Conservation (phyloP, 148 eudicot species). For the Silene uniflora region DNA sequence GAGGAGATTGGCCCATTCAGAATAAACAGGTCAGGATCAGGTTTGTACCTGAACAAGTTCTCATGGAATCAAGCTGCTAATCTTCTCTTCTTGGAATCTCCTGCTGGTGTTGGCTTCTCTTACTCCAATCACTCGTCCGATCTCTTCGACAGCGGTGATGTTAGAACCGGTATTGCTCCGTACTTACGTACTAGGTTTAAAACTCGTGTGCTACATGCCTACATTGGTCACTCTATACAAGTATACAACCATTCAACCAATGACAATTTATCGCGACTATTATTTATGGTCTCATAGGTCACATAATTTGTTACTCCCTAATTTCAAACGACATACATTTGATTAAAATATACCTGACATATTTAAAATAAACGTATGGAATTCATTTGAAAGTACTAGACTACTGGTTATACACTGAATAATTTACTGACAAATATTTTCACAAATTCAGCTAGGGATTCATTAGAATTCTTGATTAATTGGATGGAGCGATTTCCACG, state of each 20-base stretch:
- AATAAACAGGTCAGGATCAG: slow-evolving; percentile 52
- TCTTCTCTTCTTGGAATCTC: slow-evolving; percentile 81
- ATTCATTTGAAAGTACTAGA: too few species aligned
- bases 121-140: slow-evolving; percentile 71
- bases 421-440: background rate
- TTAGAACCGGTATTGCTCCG: slow-evolving; percentile 53
- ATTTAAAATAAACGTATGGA: too few species aligned
- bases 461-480: slow-evolving; percentile 55
- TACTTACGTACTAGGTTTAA: background rate
- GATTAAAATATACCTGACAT: too few species aligned
- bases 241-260: too few species aligned
- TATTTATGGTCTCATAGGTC: too few species aligned
- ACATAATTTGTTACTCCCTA: too few species aligned
- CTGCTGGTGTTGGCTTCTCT: slow-evolving; percentile 97
- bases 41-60: slow-evolving; percentile 68
- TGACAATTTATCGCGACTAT: too few species aligned
- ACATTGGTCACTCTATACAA: too few species aligned
- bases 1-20: slow-evolving; percentile 93
- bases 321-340: too few species aligned
- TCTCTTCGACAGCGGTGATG: slow-evolving; percentile 69
- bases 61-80: slow-evolving; percentile 82
- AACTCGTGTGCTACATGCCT: too few species aligned
- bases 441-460: slow-evolving; percentile 52
- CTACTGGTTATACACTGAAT: too few species aligned
- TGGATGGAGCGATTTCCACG: slow-evolving; percentile 90